Evolutionary conservation across 768 basidiomycete genomes (phyloP).

Genomic region (Collybia nuda): DNA sequence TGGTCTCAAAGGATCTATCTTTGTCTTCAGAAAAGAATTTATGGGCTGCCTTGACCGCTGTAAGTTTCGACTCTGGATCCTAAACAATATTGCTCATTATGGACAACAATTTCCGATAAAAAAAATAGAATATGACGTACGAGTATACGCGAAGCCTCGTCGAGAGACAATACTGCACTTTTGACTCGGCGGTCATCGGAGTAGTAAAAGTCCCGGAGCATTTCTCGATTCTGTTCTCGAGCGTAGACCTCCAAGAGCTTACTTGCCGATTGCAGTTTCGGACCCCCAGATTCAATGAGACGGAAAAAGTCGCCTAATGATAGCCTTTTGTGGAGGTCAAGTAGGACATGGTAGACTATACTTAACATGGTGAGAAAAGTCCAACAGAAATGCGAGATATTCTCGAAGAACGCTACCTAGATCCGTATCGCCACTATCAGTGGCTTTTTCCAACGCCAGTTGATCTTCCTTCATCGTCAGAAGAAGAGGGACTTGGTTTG

Average conservation of each 20-base stretch:
- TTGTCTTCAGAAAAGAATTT: constrained; percentile 97
- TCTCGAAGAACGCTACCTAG: constrained; percentile 52
- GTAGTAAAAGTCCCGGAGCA: constrained; percentile 96
- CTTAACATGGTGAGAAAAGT: background rate
- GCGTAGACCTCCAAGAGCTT: constrained; percentile 88
- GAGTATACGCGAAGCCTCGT: constrained; percentile 69
- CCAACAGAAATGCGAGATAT: background rate
- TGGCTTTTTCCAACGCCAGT: constrained; percentile 83
- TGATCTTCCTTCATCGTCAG: constrained; percentile 94
- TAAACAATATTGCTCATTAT: constrained; percentile 25
- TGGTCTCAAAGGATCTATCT: constrained; percentile 87
- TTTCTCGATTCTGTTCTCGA: constrained; percentile 84
- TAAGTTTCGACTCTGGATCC: constrained; percentile 73
- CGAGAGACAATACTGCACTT: constrained; percentile 84
- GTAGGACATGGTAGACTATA: constrained; percentile 89
- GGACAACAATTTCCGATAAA: background rate
- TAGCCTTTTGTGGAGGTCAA: constrained; percentile 82
- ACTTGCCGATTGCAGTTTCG: constrained; percentile 69
- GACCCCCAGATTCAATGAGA: constrained; percentile 88
- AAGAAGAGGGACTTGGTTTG: constrained; percentile 92
- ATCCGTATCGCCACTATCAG: constrained; percentile 94
- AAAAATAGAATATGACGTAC: constrained; percentile 38
- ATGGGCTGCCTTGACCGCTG: constrained; percentile 76
- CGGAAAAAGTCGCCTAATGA: constrained; percentile 92
- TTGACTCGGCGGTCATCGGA: constrained; percentile 95